A percentile compares a stretch with the other conserved stretches of the same genome.
phyloP scores from a whole-genome alignment of 2,329 filamentous ascomycete genomes.

The Aureobasidium sp. region DNA sequence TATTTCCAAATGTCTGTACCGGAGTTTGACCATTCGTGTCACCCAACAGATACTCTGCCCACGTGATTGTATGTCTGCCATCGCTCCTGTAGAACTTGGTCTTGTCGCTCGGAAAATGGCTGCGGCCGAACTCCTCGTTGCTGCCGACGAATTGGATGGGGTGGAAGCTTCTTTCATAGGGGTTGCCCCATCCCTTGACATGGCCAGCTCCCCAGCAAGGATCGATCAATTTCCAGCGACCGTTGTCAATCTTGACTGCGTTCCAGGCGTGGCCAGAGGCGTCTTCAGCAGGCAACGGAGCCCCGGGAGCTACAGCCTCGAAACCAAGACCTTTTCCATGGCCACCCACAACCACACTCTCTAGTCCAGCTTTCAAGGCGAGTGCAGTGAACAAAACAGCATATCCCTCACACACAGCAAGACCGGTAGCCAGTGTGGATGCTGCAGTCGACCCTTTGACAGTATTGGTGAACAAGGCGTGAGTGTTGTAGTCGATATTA shows the following conservation, averaged over 20 bases:
- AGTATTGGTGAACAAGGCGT: constrained; percentile 77
- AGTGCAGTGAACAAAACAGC: constrained; percentile 84
- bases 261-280: constrained; percentile 42
- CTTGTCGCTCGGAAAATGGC: constrained; percentile 79
- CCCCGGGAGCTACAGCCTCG: constrained; percentile 65
- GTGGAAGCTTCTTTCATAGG: constrained; percentile 75
- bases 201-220: constrained; percentile 93
- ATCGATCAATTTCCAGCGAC: constrained; percentile 92
- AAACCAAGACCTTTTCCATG: constrained; percentile 92
- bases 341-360: constrained; percentile 77
- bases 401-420: constrained; percentile 94
- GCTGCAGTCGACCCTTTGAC: constrained; percentile 74
- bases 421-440: constrained; percentile 77
- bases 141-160: constrained; percentile 65
- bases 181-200: constrained; percentile 57
- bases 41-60: constrained; percentile 85
- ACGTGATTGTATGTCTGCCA: constrained; percentile 67
- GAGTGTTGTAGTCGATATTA: constrained; percentile 88
- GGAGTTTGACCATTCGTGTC: constrained; percentile 52
- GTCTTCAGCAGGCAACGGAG: constrained; percentile 68
- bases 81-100: constrained; percentile 79
- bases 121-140: constrained; percentile 84
- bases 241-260: constrained; percentile 74
- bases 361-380: constrained; percentile 80
- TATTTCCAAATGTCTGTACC: constrained; percentile 52